Percentiles rank a stretch among this genome's conserved stretches.
These are phyloP conservation scores for Tricholomella constricta DNA, from an alignment of 768 basidiomycete genomes.

Conservation along the genomic window DNA sequence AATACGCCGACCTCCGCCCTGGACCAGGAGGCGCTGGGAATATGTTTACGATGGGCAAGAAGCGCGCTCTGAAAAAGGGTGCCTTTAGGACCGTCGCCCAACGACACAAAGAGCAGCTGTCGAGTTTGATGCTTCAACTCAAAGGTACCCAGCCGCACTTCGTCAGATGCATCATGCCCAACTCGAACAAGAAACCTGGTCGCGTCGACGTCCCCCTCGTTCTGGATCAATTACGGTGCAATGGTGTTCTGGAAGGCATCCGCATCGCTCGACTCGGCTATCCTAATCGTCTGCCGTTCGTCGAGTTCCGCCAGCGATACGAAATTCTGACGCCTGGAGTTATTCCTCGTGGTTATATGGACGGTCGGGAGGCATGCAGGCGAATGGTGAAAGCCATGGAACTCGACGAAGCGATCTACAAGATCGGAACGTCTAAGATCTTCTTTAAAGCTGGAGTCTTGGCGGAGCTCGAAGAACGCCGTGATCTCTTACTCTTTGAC, in stretches of 20 bases:
- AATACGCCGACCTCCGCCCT: slow-evolving; percentile 59
- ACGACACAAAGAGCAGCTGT: slow-evolving; percentile 93
- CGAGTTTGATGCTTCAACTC: slow-evolving; percentile 88
- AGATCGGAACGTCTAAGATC: slow-evolving; percentile 95
- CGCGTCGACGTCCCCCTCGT: slow-evolving; percentile 93
- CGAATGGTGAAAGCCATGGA: slow-evolving; percentile 90
- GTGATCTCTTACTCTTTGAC: slow-evolving; percentile 86
- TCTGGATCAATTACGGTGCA: slow-evolving; percentile 94
- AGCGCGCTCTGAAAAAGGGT: slow-evolving; percentile 86
- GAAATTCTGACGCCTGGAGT: slow-evolving; percentile 94
- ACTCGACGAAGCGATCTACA: slow-evolving; percentile 81
- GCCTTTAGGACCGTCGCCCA: slow-evolving; percentile 96
- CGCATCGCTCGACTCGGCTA: slow-evolving; percentile 97
- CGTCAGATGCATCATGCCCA: slow-evolving; percentile 97
- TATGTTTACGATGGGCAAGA: slow-evolving; percentile 57
- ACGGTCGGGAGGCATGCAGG: slow-evolving; percentile 91
- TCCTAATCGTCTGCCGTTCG: slow-evolving; percentile 94
- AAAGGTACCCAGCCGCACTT: slow-evolving; percentile 97
- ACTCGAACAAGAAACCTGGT: slow-evolving; percentile 86
- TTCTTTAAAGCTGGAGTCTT: slow-evolving; percentile 99
- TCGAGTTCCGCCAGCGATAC: slow-evolving; percentile 96
- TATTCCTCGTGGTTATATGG: slow-evolving; percentile 95
- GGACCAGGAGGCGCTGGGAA: slow-evolving; percentile 36
- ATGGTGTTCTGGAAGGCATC: slow-evolving; percentile 98
- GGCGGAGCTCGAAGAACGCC: slow-evolving; percentile 91